phyloP scores from a whole-genome alignment of 208 protist genomes.

The Crithidia expoeki region DNA sequence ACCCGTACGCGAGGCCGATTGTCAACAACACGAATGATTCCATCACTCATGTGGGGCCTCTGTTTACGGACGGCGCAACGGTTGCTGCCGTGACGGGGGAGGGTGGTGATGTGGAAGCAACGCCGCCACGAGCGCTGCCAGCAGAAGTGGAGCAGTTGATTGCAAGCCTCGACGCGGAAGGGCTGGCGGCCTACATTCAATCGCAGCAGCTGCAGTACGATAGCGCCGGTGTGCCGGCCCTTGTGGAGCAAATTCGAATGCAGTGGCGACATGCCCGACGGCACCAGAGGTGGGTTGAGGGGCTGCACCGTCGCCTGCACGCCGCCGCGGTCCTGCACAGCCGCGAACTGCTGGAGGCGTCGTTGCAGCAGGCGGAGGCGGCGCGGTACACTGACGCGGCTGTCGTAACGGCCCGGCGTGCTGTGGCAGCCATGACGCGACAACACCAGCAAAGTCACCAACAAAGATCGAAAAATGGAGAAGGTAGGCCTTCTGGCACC shows the following conservation, averaged over 20 bases:
- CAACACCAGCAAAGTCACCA: not conserved
- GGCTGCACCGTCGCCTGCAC: conserved; percentile 41
- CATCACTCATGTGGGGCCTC: not conserved
- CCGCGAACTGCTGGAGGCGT: conserved; percentile 35
- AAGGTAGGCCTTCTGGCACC: not conserved
- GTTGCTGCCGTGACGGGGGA: not conserved
- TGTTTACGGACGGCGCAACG: not conserved
- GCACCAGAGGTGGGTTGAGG: conserved; percentile 30
- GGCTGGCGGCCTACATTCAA: conserved; percentile 39
- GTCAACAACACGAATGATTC: not conserved
- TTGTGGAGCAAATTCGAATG: conserved; percentile 22
- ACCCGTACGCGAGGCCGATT: not conserved
- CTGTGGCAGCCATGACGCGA: conserved; percentile 4
- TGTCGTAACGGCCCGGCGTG: conserved; percentile 22
- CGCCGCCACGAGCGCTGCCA: conserved; percentile 14
- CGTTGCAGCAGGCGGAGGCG: conserved; percentile 31
- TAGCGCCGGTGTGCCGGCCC: conserved; percentile 12
- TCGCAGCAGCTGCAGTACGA: conserved; percentile 21
- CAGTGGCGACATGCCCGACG: conserved; percentile 30
- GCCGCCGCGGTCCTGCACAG: conserved; percentile 46
- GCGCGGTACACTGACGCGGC: conserved; percentile 35
- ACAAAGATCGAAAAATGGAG: not conserved
- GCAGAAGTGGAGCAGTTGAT: conserved; percentile 33
- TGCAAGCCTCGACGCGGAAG: conserved; percentile 15
- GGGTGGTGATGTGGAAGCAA: not conserved